Evolutionary conservation across 2,329 filamentous ascomycete genomes (phyloP).

Genomic region (Stemphylium beticola): DNA sequence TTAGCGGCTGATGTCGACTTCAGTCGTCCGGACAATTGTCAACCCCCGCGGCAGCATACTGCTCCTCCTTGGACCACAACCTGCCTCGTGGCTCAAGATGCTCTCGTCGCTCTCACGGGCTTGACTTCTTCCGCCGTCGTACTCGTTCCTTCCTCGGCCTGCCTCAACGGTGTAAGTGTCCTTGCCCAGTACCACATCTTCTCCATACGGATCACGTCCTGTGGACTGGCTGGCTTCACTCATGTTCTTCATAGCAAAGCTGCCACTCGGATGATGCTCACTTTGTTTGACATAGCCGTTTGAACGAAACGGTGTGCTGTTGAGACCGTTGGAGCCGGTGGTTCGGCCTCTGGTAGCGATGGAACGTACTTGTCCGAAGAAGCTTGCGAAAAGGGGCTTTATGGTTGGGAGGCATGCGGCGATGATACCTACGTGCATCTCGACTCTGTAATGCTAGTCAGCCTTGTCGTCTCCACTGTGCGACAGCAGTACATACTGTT

Average conservation of each 20-base stretch:
- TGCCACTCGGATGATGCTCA: constrained; percentile 1
- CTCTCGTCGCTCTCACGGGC: constrained; percentile 7
- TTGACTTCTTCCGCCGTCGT: not conserved
- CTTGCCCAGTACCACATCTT: constrained; percentile 20
- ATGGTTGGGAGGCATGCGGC: constrained; percentile 39
- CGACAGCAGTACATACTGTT: constrained; percentile 19
- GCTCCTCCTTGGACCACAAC: constrained; percentile 13
- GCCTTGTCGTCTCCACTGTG: not conserved
- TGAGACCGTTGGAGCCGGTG: constrained; percentile 13
- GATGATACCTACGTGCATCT: constrained; percentile 41
- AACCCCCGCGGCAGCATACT: constrained; percentile 7
- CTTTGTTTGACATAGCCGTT: constrained; percentile 27
- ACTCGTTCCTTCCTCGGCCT: constrained; percentile 5
- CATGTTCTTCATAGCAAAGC: constrained; percentile 22
- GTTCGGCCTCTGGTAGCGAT: constrained; percentile 26
- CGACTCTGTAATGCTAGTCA: constrained; percentile 27
- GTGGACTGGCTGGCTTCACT: constrained; percentile 10
- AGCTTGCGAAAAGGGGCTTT: constrained; percentile 35
- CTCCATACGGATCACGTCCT: constrained; percentile 15
- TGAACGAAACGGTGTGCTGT: constrained; percentile 21
- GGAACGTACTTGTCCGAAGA: constrained; percentile 28
- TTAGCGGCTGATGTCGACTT: constrained; percentile 21
- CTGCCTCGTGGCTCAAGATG: constrained; percentile 5
- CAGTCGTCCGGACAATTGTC: constrained; percentile 28
- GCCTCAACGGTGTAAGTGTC: constrained; percentile 16